A percentile compares a stretch with the other conserved stretches of the same genome.
Conservation (phyloP, 768 basidiomycete species). For the Sarcodon sp. region DNA sequence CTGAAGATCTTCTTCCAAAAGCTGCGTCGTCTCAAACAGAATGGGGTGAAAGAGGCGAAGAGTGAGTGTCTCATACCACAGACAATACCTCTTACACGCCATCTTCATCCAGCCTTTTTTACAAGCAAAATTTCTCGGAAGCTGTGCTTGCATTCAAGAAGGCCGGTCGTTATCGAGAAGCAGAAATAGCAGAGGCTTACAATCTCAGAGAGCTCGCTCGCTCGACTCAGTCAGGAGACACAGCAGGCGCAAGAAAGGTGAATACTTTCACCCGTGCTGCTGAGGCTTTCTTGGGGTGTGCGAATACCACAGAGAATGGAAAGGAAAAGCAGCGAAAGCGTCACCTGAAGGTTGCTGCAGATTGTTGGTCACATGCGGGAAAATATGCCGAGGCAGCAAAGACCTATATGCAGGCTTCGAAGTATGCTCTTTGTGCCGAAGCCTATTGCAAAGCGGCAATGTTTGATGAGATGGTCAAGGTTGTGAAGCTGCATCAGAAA, state of each 20-base stretch:
- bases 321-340: constrained; percentile 6
- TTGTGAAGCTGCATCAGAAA: constrained; percentile 23
- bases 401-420: constrained; percentile 25
- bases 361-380: constrained; percentile 29
- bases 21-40: constrained; percentile 36
- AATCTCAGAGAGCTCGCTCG: constrained; percentile 39
- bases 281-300: constrained; percentile 29
- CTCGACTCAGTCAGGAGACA: constrained; percentile 11
- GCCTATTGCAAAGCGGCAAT: constrained; percentile 34
- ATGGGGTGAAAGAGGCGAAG: constrained; percentile 27
- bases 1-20: constrained; percentile 39
- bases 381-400: constrained; percentile 30
- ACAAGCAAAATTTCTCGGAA: constrained; percentile 33
- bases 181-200: constrained; percentile 36
- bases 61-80: not conserved
- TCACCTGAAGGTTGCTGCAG: constrained; percentile 29
- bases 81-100: not conserved
- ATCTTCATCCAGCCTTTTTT: constrained; percentile 17
- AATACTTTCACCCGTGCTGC: constrained; percentile 30
- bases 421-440: constrained; percentile 30
- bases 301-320: constrained; percentile 14
- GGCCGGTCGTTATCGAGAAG: constrained; percentile 29
- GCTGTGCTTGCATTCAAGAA: constrained; percentile 42
- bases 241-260: constrained; percentile 3
- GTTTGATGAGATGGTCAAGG: constrained; percentile 41